These are phyloP conservation scores for Sugiyamaella xylanicola DNA, from an alignment of 1,139 yeast species.

Conservation along the genomic window DNA sequence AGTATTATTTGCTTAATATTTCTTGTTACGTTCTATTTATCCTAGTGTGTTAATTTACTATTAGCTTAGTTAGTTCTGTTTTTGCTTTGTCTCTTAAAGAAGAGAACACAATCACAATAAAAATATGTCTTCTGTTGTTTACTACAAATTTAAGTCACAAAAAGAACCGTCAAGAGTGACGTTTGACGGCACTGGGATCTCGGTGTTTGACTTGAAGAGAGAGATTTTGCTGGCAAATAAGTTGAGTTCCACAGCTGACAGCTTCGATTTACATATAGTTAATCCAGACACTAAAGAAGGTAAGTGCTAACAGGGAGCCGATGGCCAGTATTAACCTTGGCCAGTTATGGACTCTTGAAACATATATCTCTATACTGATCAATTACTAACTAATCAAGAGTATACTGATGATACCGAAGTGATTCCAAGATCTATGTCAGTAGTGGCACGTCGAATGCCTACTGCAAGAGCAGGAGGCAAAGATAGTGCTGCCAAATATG, in stretches of 20 bases:
- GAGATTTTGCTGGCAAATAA: conserved; percentile 84
- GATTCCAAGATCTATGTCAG: conserved; percentile 83
- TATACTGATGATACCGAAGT: conserved; percentile 82
- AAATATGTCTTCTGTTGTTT: conserved; percentile 84
- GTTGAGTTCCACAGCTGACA: conserved; percentile 77
- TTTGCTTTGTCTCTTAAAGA: conserved; percentile 9
- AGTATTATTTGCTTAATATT: not conserved
- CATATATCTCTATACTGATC: no score
- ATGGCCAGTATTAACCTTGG: not conserved
- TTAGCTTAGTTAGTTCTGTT: conserved; percentile 7
- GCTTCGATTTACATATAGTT: conserved; percentile 69
- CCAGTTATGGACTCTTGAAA: no score
- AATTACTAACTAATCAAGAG: conserved; percentile 44
- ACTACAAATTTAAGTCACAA: conserved; percentile 85
- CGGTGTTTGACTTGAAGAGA: conserved; percentile 89
- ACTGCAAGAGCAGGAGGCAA: conserved; percentile 64
- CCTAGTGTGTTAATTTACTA: conserved; percentile 9
- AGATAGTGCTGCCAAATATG: conserved; percentile 63
- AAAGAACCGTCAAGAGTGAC: conserved; percentile 75
- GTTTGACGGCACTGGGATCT: conserved; percentile 95
- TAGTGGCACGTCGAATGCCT: conserved; percentile 79
- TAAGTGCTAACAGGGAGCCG: conserved; percentile 20
- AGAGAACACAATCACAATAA: conserved; percentile 9
- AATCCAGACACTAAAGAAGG: conserved; percentile 75
- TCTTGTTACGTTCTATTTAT: not conserved